Percentiles rank a stretch among this genome's conserved stretches.
Conservation (phyloP, 2,329 filamentous ascomycete genomes). For the Cytospora leucostoma region DNA sequence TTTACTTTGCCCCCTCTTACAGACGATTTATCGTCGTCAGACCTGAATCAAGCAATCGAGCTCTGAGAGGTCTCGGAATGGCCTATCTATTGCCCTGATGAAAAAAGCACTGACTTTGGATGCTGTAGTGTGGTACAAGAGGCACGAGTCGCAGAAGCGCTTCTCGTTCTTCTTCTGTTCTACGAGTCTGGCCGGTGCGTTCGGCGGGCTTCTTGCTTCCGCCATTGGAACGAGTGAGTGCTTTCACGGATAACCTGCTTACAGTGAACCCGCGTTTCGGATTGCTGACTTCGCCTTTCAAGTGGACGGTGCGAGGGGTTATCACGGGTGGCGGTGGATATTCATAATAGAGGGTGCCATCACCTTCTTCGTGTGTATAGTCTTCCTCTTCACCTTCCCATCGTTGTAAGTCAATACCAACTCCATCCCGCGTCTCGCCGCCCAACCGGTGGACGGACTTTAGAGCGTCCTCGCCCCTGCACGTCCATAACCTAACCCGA, state of each 20-base stretch:
- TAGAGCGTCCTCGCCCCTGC: background rate
- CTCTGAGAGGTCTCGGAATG: too few species aligned
- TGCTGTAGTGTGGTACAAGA: constrained; percentile 73
- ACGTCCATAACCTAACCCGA: background rate
- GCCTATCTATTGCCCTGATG: too few species aligned
- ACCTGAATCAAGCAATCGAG: too few species aligned
- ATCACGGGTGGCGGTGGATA: constrained; percentile 78
- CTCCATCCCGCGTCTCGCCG: background rate
- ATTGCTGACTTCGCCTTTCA: background rate
- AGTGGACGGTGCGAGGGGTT: constrained; percentile 69
- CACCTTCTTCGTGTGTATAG: constrained; percentile 61
- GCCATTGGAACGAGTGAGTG: constrained; percentile 75
- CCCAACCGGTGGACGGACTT: background rate
- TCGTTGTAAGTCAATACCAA: constrained; percentile 54
- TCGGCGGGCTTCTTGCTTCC: constrained; percentile 81
- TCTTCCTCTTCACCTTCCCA: constrained; percentile 70
- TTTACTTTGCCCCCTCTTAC: too few species aligned
- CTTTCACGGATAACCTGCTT: background rate
- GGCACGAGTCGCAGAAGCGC: constrained; percentile 84
- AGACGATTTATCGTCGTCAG: too few species aligned
- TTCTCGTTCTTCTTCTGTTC: constrained; percentile 93
- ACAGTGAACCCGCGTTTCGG: too few species aligned
- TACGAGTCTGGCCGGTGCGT: constrained; percentile 78
- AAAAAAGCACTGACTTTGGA: too few species aligned
- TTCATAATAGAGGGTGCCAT: constrained; percentile 76